Evolutionary conservation across 768 basidiomycete genomes (phyloP).

Genomic region (Phylloporus sp.): DNA sequence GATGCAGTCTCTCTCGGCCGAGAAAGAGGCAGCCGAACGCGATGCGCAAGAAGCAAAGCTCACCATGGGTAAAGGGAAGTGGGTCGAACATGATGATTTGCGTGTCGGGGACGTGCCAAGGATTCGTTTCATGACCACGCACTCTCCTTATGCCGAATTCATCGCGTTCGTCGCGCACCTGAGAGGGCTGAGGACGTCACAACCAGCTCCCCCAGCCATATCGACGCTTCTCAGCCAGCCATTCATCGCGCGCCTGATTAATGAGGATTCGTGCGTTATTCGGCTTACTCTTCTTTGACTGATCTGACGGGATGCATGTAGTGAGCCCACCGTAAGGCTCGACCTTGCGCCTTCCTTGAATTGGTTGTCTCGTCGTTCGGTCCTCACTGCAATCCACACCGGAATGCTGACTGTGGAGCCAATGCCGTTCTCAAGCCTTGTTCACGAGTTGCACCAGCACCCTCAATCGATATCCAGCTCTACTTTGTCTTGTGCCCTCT

Average conservation of each 20-base stretch:
- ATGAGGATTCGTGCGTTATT: slow-evolving; percentile 80
- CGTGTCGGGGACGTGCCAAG: slow-evolving; percentile 27
- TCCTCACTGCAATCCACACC: slow-evolving; percentile 77
- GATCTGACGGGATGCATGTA: slow-evolving; percentile 12
- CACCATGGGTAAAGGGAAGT: slow-evolving; percentile 66
- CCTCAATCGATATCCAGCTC: slow-evolving; percentile 42
- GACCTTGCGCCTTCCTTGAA: slow-evolving; percentile 93
- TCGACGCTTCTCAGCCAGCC: slow-evolving; percentile 71
- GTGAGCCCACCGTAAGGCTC: slow-evolving; percentile 88
- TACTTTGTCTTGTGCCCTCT: slow-evolving; percentile 71
- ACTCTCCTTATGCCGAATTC: slow-evolving; percentile 79
- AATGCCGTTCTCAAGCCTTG: slow-evolving; percentile 53
- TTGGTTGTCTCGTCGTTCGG: slow-evolving; percentile 86
- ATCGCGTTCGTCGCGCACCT: slow-evolving; percentile 72
- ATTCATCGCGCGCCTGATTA: slow-evolving; percentile 67
- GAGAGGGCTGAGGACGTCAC: slow-evolving; percentile 57
- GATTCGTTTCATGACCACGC: slow-evolving; percentile 55
- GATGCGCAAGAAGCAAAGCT: slow-evolving; percentile 45
- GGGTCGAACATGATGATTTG: slow-evolving; percentile 41
- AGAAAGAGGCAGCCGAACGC: slow-evolving; percentile 58
- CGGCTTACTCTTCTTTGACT: background rate
- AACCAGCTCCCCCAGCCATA: slow-evolving; percentile 59
- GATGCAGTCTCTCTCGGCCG: slow-evolving; percentile 68
- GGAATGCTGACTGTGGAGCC: slow-evolving; percentile 90
- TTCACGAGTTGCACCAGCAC: slow-evolving; percentile 46